Percentiles rank a stretch among this genome's conserved stretches.
phyloP scores from a whole-genome alignment of 1,284 basidiomycete species.

The Heterobasidion parviporum region DNA sequence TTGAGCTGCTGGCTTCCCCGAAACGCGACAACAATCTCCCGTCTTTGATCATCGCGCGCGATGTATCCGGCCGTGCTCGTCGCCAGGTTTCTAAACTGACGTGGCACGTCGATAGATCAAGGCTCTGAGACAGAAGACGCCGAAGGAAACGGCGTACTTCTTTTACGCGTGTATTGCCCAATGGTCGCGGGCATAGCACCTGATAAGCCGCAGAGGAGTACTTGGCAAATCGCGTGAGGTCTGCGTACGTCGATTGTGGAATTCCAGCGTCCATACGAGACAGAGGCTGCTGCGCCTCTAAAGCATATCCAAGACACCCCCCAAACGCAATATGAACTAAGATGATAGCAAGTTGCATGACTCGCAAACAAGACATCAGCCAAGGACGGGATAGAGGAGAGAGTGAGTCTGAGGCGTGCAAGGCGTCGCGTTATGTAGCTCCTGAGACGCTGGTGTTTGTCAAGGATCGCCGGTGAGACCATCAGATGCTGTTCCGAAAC shows the following conservation, averaged over 20 bases:
- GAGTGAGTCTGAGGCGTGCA: too few relatives aligned
- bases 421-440: too few relatives aligned
- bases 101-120: neutral
- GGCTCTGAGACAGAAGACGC: neutral
- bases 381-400: too few relatives aligned
- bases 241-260: slow-evolving; percentile 4
- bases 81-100: slow-evolving; percentile 30
- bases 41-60: slow-evolving; percentile 32
- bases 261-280: neutral
- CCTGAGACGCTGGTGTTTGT: too few relatives aligned
- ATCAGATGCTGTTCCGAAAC: too few relatives aligned
- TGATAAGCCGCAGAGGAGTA: slow-evolving; percentile 35
- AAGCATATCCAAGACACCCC: too few relatives aligned
- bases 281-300: neutral
- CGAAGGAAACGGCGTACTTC: slow-evolving; percentile 21
- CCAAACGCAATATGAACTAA: too few relatives aligned
- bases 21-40: slow-evolving; percentile 38
- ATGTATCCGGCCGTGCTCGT: slow-evolving; percentile 41
- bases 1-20: slow-evolving; percentile 29
- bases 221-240: slow-evolving; percentile 10
- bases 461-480: too few relatives aligned
- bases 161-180: slow-evolving; percentile 36
- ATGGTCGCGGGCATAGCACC: slow-evolving; percentile 35
- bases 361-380: too few relatives aligned
- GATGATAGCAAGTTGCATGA: too few relatives aligned